A percentile compares a stretch with the other conserved stretches of the same genome.
Conservation (phyloP, 1,139 yeast species). For the Pneumocystis oryctolagi region DNA sequence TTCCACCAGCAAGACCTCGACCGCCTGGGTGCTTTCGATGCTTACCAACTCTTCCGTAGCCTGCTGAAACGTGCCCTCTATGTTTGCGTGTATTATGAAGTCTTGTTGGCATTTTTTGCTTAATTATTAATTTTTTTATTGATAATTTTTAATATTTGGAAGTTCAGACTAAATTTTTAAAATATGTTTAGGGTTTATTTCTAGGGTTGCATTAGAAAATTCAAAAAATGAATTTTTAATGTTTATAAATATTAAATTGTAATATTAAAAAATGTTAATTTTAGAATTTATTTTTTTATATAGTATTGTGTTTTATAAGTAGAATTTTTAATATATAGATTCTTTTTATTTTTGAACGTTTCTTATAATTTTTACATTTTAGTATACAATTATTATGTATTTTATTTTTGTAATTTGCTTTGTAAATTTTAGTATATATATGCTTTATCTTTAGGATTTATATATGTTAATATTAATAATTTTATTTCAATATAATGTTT, state of each 20-base stretch:
- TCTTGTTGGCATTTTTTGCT: slow-evolving; percentile 81
- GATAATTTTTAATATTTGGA: background rate
- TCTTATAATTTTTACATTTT: too few relatives aligned
- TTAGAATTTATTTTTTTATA: too few relatives aligned
- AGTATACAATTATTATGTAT: too few relatives aligned
- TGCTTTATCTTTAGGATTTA: too few relatives aligned
- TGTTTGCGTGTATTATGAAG: slow-evolving; percentile 98
- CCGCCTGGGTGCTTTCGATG: slow-evolving; percentile 99
- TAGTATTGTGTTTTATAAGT: too few relatives aligned
- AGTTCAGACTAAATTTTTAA: background rate
- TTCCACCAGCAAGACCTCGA: slow-evolving; percentile 99
- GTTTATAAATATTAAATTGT: background rate
- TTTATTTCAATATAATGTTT: too few relatives aligned
- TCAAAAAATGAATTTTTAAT: background rate
- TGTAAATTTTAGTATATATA: too few relatives aligned
- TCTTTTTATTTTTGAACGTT: too few relatives aligned
- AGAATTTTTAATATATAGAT: too few relatives aligned
- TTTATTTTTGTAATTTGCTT: too few relatives aligned
- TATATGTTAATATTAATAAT: too few relatives aligned
- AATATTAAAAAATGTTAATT: too few relatives aligned
- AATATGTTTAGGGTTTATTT: background rate
- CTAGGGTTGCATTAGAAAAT: background rate
- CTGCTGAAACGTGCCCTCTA: slow-evolving; percentile 99
- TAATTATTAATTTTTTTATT: slow-evolving; percentile 14
- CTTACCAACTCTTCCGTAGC: slow-evolving; percentile 99